Conservation (phyloP, 2,329 filamentous ascomycete genomes). For the Apiospora arundinis region DNA sequence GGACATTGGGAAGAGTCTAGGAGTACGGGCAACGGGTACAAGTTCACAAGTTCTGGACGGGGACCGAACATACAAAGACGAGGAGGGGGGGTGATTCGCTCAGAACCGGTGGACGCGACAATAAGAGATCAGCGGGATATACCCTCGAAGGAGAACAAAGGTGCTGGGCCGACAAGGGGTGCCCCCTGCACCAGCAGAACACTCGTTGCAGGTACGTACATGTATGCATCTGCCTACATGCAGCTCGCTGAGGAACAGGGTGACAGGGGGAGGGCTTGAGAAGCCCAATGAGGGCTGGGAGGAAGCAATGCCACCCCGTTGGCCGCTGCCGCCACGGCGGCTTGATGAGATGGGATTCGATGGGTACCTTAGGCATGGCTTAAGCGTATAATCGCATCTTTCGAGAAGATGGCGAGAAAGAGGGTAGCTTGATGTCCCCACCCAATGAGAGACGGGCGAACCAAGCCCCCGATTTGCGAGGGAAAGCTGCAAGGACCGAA, state of each 20-base stretch:
- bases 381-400: constrained; percentile 9
- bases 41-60: constrained; percentile 33
- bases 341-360: constrained; percentile 18
- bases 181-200: constrained; percentile 31
- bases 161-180: constrained; percentile 32
- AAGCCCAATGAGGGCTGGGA: constrained; percentile 18
- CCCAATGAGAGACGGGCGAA: not conserved
- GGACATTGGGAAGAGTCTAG: constrained; percentile 20
- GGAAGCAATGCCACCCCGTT: constrained; percentile 19
- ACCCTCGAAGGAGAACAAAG: constrained; percentile 29
- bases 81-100: constrained; percentile 33
- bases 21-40: constrained; percentile 19
- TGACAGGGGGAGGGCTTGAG: not conserved
- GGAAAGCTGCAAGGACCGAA: constrained; percentile 13
- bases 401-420: constrained; percentile 9
- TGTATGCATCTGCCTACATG: constrained; percentile 11
- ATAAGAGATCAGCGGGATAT: constrained; percentile 40
- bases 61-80: constrained; percentile 33
- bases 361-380: constrained; percentile 11
- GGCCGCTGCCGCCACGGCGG: constrained; percentile 21
- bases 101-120: constrained; percentile 28
- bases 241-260: constrained; percentile 20
- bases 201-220: constrained; percentile 21
- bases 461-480: constrained; percentile 1
- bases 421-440: not conserved